Percentiles rank a stretch among this genome's conserved stretches.
Conservation (phyloP, 192 early-diverging fungal genomes). For the Entomortierella beljakovae region DNA sequence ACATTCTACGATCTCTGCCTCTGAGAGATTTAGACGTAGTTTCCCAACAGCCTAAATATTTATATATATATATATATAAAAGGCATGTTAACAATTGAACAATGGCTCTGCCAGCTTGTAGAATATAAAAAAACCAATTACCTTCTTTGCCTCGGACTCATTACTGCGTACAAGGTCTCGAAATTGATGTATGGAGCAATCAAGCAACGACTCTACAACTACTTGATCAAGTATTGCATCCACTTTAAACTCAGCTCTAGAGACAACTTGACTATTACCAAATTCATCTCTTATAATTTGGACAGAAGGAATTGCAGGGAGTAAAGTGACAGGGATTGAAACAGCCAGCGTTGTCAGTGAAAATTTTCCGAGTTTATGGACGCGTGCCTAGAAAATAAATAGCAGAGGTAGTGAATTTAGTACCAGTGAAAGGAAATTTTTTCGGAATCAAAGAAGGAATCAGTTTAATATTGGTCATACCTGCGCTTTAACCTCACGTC, state of each 20-base stretch:
- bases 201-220: conserved; percentile 18
- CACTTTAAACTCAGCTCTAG: conserved; percentile 5
- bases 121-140: not conserved
- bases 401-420: not conserved
- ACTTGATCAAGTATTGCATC: conserved; percentile 30
- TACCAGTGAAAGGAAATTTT: not conserved
- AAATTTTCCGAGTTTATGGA: conserved; percentile 42
- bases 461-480: not conserved
- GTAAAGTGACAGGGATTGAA: conserved; percentile 32
- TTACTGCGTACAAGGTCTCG: conserved; percentile 25
- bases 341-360: conserved; percentile 37
- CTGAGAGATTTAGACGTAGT: conserved; percentile 3
- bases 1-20: conserved; percentile 37
- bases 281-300: too few relatives aligned
- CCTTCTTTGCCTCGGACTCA: conserved; percentile 18
- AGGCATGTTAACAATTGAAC: too few relatives aligned
- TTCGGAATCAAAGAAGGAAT: not conserved
- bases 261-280: too few relatives aligned
- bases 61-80: too few relatives aligned
- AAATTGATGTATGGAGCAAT: conserved; percentile 18
- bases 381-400: conserved; percentile 14
- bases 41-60: conserved; percentile 21
- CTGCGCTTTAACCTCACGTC: conserved; percentile 23
- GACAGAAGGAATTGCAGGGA: not conserved
- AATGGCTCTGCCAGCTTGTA: too few relatives aligned